These are phyloP conservation scores for Phytophthora citrophthora DNA, from an alignment of 352 stramenopile species.

Conservation along the genomic window DNA sequence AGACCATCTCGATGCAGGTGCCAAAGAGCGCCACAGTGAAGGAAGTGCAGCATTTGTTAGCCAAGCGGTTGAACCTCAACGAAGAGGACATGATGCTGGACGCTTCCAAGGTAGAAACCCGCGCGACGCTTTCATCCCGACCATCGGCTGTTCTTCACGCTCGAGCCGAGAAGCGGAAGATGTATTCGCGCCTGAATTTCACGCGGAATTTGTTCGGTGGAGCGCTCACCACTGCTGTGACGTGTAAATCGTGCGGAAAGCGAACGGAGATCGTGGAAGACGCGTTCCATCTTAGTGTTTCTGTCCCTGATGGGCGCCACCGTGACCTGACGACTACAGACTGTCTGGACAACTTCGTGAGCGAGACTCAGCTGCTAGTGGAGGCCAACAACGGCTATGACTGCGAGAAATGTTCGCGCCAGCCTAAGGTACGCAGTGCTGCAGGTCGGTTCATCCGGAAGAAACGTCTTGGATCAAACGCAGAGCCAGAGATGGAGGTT, in stretches of 20 bases:
- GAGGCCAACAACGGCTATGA: conserved; percentile 72
- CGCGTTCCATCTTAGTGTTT: conserved; percentile 68
- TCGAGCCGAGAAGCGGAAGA: conserved; percentile 35
- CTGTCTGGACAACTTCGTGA: conserved; percentile 61
- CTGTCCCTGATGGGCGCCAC: conserved; percentile 40
- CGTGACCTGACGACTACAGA: conserved; percentile 39
- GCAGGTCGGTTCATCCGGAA: conserved; percentile 39
- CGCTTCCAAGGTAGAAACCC: conserved; percentile 31
- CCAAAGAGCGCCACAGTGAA: conserved; percentile 50
- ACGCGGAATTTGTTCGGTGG: conserved; percentile 65
- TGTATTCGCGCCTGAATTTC: conserved; percentile 65
- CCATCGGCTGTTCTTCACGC: conserved; percentile 36
- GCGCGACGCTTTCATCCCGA: conserved; percentile 33
- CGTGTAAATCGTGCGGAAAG: conserved; percentile 54
- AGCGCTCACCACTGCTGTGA: conserved; percentile 57
- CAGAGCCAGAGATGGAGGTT: conserved; percentile 39
- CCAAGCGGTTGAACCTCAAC: conserved; percentile 59
- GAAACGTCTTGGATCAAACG: conserved; percentile 27
- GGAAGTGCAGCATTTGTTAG: conserved; percentile 60
- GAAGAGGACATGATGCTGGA: conserved; percentile 66
- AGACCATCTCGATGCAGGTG: conserved; percentile 69
- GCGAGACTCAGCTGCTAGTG: conserved; percentile 54
- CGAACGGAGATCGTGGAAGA: conserved; percentile 62
- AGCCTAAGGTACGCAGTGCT: conserved; percentile 36
- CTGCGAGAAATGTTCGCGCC: conserved; percentile 65